A percentile compares a stretch with the other conserved stretches of the same genome.
Conservation (phyloP, 768 basidiomycete genomes). For the Serendipita sp. region DNA sequence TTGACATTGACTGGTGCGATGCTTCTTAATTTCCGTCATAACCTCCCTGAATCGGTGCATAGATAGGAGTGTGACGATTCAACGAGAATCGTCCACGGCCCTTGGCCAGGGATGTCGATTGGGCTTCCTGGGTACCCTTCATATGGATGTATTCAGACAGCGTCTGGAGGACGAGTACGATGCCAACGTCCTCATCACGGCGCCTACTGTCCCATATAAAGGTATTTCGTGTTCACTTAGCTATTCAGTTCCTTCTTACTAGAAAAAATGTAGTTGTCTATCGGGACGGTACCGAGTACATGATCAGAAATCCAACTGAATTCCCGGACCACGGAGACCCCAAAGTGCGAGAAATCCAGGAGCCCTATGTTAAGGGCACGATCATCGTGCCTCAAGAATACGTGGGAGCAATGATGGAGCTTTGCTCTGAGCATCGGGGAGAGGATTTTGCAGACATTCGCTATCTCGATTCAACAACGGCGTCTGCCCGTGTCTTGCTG, state of each 20-base stretch:
- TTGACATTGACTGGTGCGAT: conserved; percentile 43
- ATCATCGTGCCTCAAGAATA: conserved; percentile 96
- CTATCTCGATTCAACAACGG: conserved; percentile 48
- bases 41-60: background rate
- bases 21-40: background rate
- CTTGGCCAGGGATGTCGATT: conserved; percentile 90
- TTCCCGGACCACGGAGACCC: conserved; percentile 74
- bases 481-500: conserved; percentile 56
- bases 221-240: conserved; percentile 26
- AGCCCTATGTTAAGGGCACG: conserved; percentile 84
- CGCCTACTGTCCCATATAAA: conserved; percentile 91
- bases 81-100: conserved; percentile 84
- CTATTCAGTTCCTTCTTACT: conserved; percentile 4
- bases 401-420: conserved; percentile 90
- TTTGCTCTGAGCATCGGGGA: conserved; percentile 76
- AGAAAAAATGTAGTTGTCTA: conserved; percentile 43
- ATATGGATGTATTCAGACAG: conserved; percentile 95
- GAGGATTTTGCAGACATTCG: conserved; percentile 60
- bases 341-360: conserved; percentile 63
- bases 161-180: conserved; percentile 94
- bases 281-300: conserved; percentile 37
- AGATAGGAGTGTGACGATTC: conserved; percentile 78
- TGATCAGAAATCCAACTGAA: conserved; percentile 85
- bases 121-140: conserved; percentile 88
- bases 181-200: conserved; percentile 86